Base-by-base conservation (phyloP, 306 rosid species). In the Fragaria nilgerrensis region DNA sequence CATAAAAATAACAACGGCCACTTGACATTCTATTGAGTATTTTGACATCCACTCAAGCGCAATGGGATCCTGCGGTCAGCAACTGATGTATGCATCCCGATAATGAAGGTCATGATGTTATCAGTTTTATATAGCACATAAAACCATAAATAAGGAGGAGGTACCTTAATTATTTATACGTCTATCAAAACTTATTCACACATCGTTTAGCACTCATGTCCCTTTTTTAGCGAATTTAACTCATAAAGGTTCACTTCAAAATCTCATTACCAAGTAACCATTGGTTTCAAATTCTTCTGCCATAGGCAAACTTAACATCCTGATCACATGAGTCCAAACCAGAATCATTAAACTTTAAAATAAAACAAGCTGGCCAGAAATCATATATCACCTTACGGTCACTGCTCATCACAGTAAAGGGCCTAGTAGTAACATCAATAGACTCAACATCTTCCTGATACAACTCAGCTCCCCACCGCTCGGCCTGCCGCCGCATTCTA, bases 391-490 rank as follows among this genome's bases (percentile, higher is more conserved):
- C 98, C 98, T 94, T 86, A 85, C 95, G 98, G 50, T 94, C 98
- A 86, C 95, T 92, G 82, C 98, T 94, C 84, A 85, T 90, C 80
- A 94, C 84, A 8, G 91, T 88, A 79, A 94, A 94, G 73, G 98
- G 98, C 37, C 88, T 83, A 74, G 23, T 87, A 77, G 86, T 90
- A 70, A 94, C 88, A 68, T 94, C 93, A 82, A 92, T 34, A 78
- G 44, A 85, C 77, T 92, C 98, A 74, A 94, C 96, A 78, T 94
- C 98, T 90, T 94, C 98, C 77, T 94, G 98, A 52, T 84, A 83
- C 84, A 94, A 83, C 65, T 94, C 96, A 25, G 98, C 98, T 50
- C 98, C 98, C 98, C 98, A 94, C 7, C 96, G 93, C 74, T 92
- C 98, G 39, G 97, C 98, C 83, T 88, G 92, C 68, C 70, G 68